Conservation (phyloP, 129 eudicot species). For the Mikania micrantha region DNA sequence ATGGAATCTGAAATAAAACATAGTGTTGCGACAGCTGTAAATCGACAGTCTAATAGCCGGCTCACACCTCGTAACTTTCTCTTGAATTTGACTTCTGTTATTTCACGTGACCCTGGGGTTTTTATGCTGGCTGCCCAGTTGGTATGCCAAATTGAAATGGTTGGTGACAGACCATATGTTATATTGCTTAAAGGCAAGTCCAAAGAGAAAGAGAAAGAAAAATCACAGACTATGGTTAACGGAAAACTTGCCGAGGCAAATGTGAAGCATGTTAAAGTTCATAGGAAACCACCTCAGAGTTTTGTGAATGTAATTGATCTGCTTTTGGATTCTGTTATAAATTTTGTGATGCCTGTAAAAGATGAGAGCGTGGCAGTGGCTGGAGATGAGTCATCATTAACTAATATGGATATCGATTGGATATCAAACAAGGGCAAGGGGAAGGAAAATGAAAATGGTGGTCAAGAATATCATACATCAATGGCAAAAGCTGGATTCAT, state of each 20-base stretch:
- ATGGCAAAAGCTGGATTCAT: conserved; percentile 81
- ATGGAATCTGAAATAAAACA: conserved; percentile 95
- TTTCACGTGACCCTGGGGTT: conserved; percentile 79
- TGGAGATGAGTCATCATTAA: conserved; percentile 33
- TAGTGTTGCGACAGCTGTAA: conserved; percentile 56
- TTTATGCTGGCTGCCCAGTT: conserved; percentile 83
- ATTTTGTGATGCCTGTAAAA: no score
- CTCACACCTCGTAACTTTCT: conserved; percentile 80
- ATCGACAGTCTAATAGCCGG: conserved; percentile 82
- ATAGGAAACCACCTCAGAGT: conserved; percentile 81
- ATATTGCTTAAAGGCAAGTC: conserved; percentile 70
- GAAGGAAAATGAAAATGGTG: conserved; percentile 47
- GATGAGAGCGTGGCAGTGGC: not conserved
- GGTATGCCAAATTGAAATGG: conserved; percentile 91
- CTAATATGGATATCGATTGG: conserved; percentile 83
- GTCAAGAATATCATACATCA: conserved; percentile 64
- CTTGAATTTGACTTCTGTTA: conserved; percentile 53
- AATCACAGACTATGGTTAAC: not conserved
- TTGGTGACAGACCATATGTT: conserved; percentile 79
- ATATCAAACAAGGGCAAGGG: conserved; percentile 70
- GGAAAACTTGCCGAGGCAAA: conserved; percentile 52
- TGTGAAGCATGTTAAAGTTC: conserved; percentile 56
- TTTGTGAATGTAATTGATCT: conserved; percentile 70
- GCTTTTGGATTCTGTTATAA: conserved; percentile 51
- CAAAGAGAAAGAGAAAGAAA: conserved; percentile 71